Conservation (phyloP, 345 rosid species). For the Populus euphratica region DNA sequence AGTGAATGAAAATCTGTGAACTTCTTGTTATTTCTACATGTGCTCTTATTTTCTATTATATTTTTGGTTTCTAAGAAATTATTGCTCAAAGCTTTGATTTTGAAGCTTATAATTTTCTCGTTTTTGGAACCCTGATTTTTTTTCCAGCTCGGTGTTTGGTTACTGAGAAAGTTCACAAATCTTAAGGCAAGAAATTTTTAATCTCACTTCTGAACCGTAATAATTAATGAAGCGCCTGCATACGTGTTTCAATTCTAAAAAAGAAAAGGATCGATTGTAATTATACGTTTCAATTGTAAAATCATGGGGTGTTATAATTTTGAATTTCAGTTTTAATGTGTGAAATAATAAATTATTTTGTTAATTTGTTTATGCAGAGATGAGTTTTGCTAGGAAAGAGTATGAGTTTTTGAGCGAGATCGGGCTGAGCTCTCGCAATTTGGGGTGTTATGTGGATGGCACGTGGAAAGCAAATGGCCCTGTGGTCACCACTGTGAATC, state of each 20-base stretch:
- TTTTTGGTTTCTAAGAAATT: background rate
- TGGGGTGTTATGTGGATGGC: slow-evolving; percentile 72
- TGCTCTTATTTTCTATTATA: background rate
- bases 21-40: background rate
- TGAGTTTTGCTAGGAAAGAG: slow-evolving; percentile 63
- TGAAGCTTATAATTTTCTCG: background rate
- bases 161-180: background rate
- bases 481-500: slow-evolving; percentile 58
- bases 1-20: background rate
- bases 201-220: background rate
- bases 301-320: background rate
- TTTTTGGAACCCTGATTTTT: background rate
- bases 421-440: slow-evolving; percentile 58
- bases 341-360: background rate
- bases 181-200: background rate
- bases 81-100: background rate
- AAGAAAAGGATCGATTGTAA: background rate
- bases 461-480: slow-evolving; percentile 77
- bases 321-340: background rate
- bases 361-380: slow-evolving; percentile 30
- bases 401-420: slow-evolving; percentile 75
- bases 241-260: background rate
- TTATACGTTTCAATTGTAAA: background rate
- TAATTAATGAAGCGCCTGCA: background rate
- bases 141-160: background rate